Percentiles rank a stretch among this genome's conserved stretches.
Evolutionary conservation across 495 filamentous ascomycete genomes (phyloP).

Genomic region (Hypomontagnella submonticulosa): DNA sequence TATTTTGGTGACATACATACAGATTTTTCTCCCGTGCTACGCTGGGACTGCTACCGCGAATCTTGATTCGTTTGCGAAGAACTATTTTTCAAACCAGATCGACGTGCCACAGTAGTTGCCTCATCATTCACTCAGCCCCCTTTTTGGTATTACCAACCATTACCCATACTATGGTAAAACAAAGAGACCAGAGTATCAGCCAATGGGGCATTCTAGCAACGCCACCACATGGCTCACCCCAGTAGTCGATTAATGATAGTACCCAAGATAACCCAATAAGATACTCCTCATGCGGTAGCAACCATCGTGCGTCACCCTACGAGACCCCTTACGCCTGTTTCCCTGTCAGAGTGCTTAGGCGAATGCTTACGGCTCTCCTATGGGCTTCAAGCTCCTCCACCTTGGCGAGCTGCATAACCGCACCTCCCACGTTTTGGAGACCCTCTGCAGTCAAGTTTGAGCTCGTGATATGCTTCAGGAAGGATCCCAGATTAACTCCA

Average conservation of each 20-base stretch:
- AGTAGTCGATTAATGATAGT: conserved; percentile 2
- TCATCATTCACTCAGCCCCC: conserved; percentile 5
- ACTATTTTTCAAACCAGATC: conserved; percentile 14
- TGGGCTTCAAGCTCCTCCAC: conserved; percentile 97
- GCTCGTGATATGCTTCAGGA: conserved; percentile 96
- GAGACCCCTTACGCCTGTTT: conserved; percentile 11
- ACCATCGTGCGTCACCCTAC: not conserved
- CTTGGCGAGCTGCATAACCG: conserved; percentile 92
- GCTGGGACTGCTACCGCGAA: conserved; percentile 5
- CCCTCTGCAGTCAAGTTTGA: conserved; percentile 88
- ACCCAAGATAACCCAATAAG: not conserved
- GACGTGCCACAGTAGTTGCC: conserved; percentile 7
- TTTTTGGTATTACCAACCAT: conserved; percentile 18
- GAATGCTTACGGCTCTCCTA: conserved; percentile 88
- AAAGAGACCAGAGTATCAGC: not conserved
- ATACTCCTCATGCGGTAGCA: not conserved
- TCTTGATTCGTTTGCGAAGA: not conserved
- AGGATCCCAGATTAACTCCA: conserved; percentile 93
- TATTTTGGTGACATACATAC: not conserved
- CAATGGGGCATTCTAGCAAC: conserved; percentile 1
- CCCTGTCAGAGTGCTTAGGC: conserved; percentile 58
- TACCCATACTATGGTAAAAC: conserved; percentile 1
- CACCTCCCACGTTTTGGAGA: conserved; percentile 80
- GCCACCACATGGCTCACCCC: conserved; percentile 1
- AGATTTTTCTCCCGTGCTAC: not conserved